Conservation (phyloP, 352 stramenopile genomes). For the Blastocystis sp. region DNA sequence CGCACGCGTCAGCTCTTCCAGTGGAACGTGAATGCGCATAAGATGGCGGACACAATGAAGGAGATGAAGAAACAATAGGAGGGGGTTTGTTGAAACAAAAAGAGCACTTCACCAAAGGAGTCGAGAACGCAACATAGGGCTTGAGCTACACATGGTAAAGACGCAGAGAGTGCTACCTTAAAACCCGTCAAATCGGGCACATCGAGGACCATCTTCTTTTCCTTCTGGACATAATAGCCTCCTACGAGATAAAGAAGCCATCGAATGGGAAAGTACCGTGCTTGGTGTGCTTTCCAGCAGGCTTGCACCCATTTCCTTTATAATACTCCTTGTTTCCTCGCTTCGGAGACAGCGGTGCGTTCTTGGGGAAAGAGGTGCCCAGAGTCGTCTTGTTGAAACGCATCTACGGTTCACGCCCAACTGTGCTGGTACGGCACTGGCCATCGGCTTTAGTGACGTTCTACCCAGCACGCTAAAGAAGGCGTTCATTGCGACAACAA, state of each 20-base stretch:
- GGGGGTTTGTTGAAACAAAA: conserved; percentile 8
- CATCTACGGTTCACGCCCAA: conserved; percentile 28
- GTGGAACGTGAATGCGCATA: conserved; percentile 63
- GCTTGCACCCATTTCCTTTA: conserved; percentile 63
- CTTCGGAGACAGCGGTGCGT: conserved; percentile 61
- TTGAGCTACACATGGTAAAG: conserved; percentile 49
- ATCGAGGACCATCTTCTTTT: conserved; percentile 65
- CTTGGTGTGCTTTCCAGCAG: conserved; percentile 48
- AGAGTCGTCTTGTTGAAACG: conserved; percentile 63
- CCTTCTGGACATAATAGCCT: conserved; percentile 55
- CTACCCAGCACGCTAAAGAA: conserved; percentile 15
- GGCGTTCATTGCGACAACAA: conserved; percentile 25
- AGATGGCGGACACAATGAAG: conserved; percentile 67
- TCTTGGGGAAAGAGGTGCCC: conserved; percentile 54
- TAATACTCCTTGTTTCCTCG: conserved; percentile 65
- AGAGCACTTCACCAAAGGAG: conserved; percentile 57
- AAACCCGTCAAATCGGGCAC: conserved; percentile 68
- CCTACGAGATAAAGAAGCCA: background rate
- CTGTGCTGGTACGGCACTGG: conserved; percentile 3
- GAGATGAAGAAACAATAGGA: conserved; percentile 5
- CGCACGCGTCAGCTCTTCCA: conserved; percentile 59
- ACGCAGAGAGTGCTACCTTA: conserved; percentile 20
- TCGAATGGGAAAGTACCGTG: background rate
- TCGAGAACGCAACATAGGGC: conserved; percentile 62
- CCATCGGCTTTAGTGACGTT: conserved; percentile 37